These are phyloP conservation scores for Dothideomycetidae sp. DNA, from an alignment of 2,329 filamentous ascomycete species.

Conservation along the genomic window DNA sequence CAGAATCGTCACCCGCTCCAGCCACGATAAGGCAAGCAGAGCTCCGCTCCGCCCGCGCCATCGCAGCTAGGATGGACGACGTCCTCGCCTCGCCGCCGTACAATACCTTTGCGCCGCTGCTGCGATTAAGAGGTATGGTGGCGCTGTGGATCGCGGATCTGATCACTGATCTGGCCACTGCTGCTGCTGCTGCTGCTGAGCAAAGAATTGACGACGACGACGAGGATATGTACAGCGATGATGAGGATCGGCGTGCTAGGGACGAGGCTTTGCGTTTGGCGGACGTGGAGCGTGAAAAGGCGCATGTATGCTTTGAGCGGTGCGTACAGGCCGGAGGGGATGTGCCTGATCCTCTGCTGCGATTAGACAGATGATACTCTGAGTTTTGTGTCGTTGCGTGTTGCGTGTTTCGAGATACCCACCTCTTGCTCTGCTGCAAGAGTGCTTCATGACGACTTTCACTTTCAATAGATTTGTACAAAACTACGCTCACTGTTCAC, in stretches of 20 bases:
- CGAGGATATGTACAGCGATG: background rate
- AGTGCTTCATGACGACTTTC: too few species aligned
- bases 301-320: background rate
- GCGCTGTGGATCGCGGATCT: constrained; percentile 64
- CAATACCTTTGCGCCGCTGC: constrained; percentile 49
- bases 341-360: background rate
- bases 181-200: too few species aligned
- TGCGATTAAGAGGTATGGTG: constrained; percentile 59
- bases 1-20: constrained; percentile 12
- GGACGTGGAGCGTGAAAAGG: background rate
- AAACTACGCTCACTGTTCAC: too few species aligned
- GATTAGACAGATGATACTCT: too few species aligned
- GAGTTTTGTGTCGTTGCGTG: too few species aligned
- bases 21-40: constrained; percentile 24
- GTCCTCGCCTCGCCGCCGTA: constrained; percentile 57
- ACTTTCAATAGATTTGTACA: too few species aligned
- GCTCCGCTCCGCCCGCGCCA: constrained; percentile 43
- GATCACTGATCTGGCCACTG: too few species aligned
- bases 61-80: constrained; percentile 57
- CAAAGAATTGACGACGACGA: too few species aligned
- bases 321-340: background rate
- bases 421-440: too few species aligned
- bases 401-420: too few species aligned
- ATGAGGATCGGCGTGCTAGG: background rate
- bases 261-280: too few species aligned